These are phyloP conservation scores for Globisporangium ultimum DNA, from an alignment of 352 stramenopile genomes.

Conservation along the genomic window DNA sequence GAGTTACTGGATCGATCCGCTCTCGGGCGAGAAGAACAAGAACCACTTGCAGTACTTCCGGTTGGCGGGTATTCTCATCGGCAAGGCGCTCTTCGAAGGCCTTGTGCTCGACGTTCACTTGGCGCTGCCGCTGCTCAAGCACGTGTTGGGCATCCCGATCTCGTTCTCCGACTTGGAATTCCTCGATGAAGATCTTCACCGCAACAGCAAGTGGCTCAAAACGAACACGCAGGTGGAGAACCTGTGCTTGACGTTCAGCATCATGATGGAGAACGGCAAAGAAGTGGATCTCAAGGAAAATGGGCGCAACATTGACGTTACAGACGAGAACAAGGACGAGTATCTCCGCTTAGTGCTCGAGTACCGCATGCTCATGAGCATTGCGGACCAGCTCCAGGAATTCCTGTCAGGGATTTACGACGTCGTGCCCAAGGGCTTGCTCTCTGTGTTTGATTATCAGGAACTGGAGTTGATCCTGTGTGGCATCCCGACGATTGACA, in stretches of 20 bases:
- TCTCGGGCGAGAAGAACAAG: conserved; percentile 39
- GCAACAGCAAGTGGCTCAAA: conserved; percentile 63
- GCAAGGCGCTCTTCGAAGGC: conserved; percentile 62
- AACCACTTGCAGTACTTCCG: conserved; percentile 55
- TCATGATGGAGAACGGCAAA: conserved; percentile 49
- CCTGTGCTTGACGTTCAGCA: conserved; percentile 69
- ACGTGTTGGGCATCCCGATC: conserved; percentile 67
- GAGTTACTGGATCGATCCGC: conserved; percentile 71
- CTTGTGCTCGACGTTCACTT: conserved; percentile 62
- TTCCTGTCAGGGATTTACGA: conserved; percentile 75
- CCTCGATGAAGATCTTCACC: conserved; percentile 63
- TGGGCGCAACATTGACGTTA: conserved; percentile 91
- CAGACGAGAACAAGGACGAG: conserved; percentile 95
- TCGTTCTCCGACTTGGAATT: conserved; percentile 79
- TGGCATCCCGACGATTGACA: conserved; percentile 67
- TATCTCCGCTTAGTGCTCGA: conserved; percentile 77
- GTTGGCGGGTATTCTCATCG: conserved; percentile 56
- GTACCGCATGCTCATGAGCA: conserved; percentile 75
- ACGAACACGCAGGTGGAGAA: conserved; percentile 52
- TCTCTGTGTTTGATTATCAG: conserved; percentile 79
- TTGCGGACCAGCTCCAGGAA: conserved; percentile 57
- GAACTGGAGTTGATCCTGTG: conserved; percentile 78
- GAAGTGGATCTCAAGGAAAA: conserved; percentile 90
- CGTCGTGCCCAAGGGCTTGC: conserved; percentile 56
- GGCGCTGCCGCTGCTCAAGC: conserved; percentile 65